Evolutionary conservation across 2,329 filamentous ascomycete genomes (phyloP).

Genomic region (Venturia effusa): DNA sequence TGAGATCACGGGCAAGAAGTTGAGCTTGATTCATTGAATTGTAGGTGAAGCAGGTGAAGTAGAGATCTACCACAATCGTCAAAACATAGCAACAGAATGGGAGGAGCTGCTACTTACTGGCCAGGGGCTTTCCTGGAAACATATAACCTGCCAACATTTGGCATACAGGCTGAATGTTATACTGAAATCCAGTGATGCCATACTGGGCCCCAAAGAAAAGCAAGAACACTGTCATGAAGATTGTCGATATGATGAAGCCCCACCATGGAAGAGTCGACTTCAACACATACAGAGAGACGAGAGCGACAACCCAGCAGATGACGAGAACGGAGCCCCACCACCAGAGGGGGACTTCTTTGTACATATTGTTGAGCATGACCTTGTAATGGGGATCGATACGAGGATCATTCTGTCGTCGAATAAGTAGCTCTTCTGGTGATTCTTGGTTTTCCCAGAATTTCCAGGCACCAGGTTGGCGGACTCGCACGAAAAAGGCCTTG

Average conservation of each 20-base stretch:
- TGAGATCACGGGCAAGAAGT: slow-evolving; percentile 20
- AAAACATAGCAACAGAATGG: not conserved
- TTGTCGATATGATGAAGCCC: slow-evolving; percentile 19
- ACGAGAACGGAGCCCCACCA: slow-evolving; percentile 20
- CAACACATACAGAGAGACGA: slow-evolving; percentile 19
- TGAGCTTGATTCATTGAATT: slow-evolving; percentile 21
- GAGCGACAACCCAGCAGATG: slow-evolving; percentile 16
- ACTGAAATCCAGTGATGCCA: slow-evolving; percentile 16
- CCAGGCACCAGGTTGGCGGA: slow-evolving; percentile 13
- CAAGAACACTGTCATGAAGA: slow-evolving; percentile 16
- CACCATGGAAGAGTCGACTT: slow-evolving; percentile 23
- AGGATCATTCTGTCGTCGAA: slow-evolving; percentile 17
- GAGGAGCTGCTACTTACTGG: slow-evolving; percentile 15
- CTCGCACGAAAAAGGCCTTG: slow-evolving; percentile 13
- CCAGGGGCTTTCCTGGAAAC: slow-evolving; percentile 25
- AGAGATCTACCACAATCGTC: slow-evolving; percentile 23
- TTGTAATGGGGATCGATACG: slow-evolving; percentile 23
- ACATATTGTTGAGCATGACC: slow-evolving; percentile 21
- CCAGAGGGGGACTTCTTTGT: slow-evolving; percentile 21
- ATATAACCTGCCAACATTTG: slow-evolving; percentile 15
- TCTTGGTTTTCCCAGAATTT: slow-evolving; percentile 20
- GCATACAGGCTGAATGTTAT: slow-evolving; percentile 17
- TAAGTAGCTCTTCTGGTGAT: slow-evolving; percentile 16
- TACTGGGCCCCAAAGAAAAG: slow-evolving; percentile 20
- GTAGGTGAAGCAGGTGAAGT: slow-evolving; percentile 30